A percentile compares a stretch with the other conserved stretches of the same genome.
phyloP scores from a whole-genome alignment of 345 rosid species.

The Reutealis trisperma region DNA sequence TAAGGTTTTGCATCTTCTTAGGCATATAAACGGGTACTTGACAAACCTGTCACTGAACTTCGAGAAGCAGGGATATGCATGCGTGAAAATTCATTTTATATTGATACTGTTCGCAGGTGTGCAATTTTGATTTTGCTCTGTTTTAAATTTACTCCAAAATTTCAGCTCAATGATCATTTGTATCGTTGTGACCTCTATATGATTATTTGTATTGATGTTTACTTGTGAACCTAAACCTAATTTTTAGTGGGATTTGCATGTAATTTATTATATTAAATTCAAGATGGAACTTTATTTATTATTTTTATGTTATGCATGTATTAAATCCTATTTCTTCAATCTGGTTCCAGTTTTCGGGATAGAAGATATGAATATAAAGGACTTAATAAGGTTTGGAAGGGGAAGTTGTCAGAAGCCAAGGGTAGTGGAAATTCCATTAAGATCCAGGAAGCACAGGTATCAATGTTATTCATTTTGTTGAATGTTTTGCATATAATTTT shows the following conservation, averaged over 20 bases:
- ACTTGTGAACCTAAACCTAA: not conserved
- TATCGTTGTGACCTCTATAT: not conserved
- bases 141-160: conserved; percentile 7
- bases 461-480: conserved; percentile 12
- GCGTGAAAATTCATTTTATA: conserved; percentile 94
- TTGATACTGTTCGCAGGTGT: conserved; percentile 95
- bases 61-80: conserved; percentile 99
- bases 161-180: not conserved
- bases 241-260: not conserved
- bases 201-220: conserved; percentile 13
- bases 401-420: conserved; percentile 95
- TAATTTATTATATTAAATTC: conserved; percentile 5
- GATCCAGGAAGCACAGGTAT: conserved; percentile 96
- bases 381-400: conserved; percentile 97
- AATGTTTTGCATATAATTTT: conserved; percentile 7
- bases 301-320: not conserved
- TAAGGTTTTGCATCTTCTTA: conserved; percentile 33
- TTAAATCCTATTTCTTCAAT: conserved; percentile 29
- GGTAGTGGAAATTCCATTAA: conserved; percentile 88
- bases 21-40: conserved; percentile 85
- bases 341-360: conserved; percentile 79
- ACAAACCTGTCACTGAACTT: conserved; percentile 89
- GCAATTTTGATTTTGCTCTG: conserved; percentile 15
- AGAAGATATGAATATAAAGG: conserved; percentile 98
- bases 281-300: conserved; percentile 1